Evolutionary conservation across 2,329 filamentous ascomycete species (phyloP).

Genomic region (Paecilomyces formosus): DNA sequence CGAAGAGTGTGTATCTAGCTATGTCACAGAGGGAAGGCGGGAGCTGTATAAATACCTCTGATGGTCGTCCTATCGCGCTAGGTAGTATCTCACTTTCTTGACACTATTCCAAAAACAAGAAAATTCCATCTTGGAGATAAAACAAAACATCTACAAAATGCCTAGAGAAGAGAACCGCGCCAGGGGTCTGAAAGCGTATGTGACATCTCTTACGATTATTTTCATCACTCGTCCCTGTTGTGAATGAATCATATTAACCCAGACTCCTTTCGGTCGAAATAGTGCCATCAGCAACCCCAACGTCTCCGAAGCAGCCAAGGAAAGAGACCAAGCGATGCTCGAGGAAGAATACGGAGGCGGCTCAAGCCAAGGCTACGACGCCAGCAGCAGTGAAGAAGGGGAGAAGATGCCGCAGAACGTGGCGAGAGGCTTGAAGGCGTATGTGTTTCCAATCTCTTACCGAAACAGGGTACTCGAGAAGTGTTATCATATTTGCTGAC

Average conservation of each 20-base stretch:
- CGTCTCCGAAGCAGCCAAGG: conserved; percentile 10
- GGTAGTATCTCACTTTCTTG: background rate
- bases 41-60: background rate
- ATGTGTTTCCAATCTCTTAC: conserved; percentile 5
- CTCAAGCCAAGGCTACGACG: background rate
- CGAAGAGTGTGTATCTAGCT: background rate
- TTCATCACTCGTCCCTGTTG: background rate
- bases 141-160: background rate
- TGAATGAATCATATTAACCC: background rate
- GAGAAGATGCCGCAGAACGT: conserved; percentile 12
- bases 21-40: background rate
- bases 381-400: conserved; percentile 5
- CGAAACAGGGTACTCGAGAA: no score
- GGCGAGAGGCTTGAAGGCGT: conserved; percentile 16
- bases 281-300: conserved; percentile 13
- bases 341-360: conserved; percentile 4
- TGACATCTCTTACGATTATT: background rate
- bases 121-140: background rate
- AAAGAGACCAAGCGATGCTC: conserved; percentile 13
- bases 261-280: no score
- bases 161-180: background rate
- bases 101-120: background rate
- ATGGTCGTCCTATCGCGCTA: background rate
- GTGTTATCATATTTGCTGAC: no score
- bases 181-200: background rate